These are phyloP conservation scores for Fremontodendron californicum DNA, from an alignment of 345 rosid genomes.

Conservation along the genomic window DNA sequence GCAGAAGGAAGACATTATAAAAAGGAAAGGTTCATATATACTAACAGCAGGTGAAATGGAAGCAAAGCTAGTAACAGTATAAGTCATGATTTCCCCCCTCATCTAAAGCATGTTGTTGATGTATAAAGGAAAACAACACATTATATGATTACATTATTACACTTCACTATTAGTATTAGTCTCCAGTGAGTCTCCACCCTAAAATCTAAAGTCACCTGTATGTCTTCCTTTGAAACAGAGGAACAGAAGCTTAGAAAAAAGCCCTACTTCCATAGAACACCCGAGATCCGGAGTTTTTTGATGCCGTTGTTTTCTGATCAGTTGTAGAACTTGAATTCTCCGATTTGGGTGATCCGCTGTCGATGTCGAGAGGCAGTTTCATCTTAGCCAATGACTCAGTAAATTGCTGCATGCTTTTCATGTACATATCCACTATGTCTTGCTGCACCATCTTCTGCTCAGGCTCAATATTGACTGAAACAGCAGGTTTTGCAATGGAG, in stretches of 20 bases:
- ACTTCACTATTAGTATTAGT: constrained; percentile 65
- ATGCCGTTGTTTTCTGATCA: constrained; percentile 62
- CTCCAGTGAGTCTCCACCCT: constrained; percentile 61
- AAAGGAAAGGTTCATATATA: constrained; percentile 37
- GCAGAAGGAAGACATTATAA: constrained; percentile 18
- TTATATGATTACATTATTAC: constrained; percentile 50
- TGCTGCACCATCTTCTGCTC: constrained; percentile 85
- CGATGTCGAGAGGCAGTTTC: constrained; percentile 94
- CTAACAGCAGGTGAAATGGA: constrained; percentile 36
- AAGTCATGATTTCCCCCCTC: constrained; percentile 40
- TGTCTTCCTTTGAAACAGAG: constrained; percentile 36
- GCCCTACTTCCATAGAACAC: constrained; percentile 98
- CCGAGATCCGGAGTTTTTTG: constrained; percentile 73
- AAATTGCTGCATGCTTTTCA: constrained; percentile 99
- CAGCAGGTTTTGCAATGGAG: constrained; percentile 42
- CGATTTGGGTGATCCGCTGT: constrained; percentile 61
- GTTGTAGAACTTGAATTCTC: constrained; percentile 70
- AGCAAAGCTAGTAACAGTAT: constrained; percentile 38
- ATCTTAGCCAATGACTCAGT: constrained; percentile 98
- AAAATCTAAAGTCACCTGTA: constrained; percentile 66
- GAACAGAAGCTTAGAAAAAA: constrained; percentile 64
- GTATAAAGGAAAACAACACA: constrained; percentile 57
- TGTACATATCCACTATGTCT: constrained; percentile 95
- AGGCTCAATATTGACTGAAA: constrained; percentile 57
- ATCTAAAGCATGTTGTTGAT: constrained; percentile 44